Evolutionary conservation across 2,329 filamentous ascomycete species (phyloP).

Genomic region (Aspergillus caelatus): DNA sequence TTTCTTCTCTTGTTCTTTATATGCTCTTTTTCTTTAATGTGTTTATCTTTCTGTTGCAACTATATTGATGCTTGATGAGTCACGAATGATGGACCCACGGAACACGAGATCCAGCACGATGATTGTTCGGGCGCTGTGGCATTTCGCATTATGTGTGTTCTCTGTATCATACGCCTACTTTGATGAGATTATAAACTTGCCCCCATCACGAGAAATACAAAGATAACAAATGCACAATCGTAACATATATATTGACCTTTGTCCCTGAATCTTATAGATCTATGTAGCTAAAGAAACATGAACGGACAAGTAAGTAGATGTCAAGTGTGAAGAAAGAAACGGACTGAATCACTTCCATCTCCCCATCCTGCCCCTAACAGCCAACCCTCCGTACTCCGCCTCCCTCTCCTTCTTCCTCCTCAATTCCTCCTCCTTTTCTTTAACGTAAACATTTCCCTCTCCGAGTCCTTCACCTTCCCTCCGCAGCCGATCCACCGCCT

Average conservation of each 20-base stretch:
- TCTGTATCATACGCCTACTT: constrained; percentile 7
- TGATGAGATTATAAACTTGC: neutral
- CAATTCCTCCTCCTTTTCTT: constrained; percentile 22
- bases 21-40: constrained; percentile 13
- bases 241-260: neutral
- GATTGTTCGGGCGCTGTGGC: neutral
- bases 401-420: constrained; percentile 25
- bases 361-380: constrained; percentile 31
- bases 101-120: constrained; percentile 2
- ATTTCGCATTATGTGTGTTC: neutral
- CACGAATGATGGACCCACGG: constrained; percentile 10
- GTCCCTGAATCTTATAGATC: neutral
- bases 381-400: constrained; percentile 38
- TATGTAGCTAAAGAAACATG: neutral
- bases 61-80: constrained; percentile 7
- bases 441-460: neutral
- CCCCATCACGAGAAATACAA: neutral
- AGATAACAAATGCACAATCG: neutral
- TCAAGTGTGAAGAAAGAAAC: neutral
- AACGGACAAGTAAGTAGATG: neutral
- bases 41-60: neutral
- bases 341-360: neutral
- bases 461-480: constrained; percentile 7
- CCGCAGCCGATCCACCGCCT: constrained; percentile 4
- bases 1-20: constrained; percentile 14